Percentiles rank a stretch among this genome's conserved stretches.
Evolutionary conservation across 139 green algal species (phyloP).

Genomic region (Mesotaenium endlicherianum): DNA sequence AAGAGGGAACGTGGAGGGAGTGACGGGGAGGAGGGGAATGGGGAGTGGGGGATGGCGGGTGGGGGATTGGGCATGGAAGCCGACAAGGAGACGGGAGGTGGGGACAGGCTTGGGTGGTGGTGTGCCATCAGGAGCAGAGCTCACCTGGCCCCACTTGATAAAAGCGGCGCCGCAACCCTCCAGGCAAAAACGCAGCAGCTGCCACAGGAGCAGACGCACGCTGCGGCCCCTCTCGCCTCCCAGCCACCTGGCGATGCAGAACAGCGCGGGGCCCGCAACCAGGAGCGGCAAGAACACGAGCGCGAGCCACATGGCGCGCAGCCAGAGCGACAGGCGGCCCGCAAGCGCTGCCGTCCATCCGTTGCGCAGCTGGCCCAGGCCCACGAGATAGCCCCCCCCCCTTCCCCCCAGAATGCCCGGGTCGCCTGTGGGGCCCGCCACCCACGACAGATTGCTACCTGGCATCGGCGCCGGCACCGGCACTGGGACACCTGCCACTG

Average conservation of each 20-base stretch:
- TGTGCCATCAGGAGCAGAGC: no score
- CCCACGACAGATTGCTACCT: no score
- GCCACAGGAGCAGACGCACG: neutral
- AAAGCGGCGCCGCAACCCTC: constrained; percentile 32
- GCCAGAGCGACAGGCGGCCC: constrained; percentile 12
- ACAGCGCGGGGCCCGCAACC: constrained; percentile 25
- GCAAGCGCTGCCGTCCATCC: neutral
- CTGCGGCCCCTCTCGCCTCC: neutral
- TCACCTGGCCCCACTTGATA: constrained; percentile 42
- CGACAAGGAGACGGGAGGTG: neutral
- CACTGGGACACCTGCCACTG: no score
- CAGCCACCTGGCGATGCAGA: constrained; percentile 7
- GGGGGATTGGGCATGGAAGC: neutral
- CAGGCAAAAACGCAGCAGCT: constrained; percentile 21
- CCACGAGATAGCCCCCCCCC: neutral
- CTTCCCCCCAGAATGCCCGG: no score
- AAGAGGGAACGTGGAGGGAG: neutral
- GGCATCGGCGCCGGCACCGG: no score
- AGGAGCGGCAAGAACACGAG: constrained; percentile 33
- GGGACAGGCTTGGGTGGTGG: no score
- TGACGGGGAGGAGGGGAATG: neutral
- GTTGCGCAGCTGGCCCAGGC: neutral
- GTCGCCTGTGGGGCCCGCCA: no score
- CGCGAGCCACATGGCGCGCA: constrained; percentile 21
- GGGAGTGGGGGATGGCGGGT: neutral